Conservation (phyloP, 768 basidiomycete genomes). For the Boletus pseudo-olivaceus region DNA sequence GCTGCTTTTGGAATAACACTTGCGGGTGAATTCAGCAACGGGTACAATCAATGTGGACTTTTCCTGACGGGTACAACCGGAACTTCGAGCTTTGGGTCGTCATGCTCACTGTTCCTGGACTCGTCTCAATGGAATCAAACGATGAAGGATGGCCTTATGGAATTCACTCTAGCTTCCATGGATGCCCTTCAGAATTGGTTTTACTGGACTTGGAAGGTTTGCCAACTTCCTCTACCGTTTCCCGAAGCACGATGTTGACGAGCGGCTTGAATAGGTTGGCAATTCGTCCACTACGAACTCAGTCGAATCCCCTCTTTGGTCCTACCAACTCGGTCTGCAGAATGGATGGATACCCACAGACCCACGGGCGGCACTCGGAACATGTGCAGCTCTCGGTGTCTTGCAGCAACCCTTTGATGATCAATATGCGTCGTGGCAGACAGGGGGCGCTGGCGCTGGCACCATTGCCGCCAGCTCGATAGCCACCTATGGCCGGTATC, state of each 20-base stretch:
- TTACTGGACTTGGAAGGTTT: slow-evolving; percentile 79
- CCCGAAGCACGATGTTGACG: neutral
- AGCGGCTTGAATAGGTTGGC: slow-evolving; percentile 44
- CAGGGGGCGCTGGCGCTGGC: slow-evolving; percentile 57
- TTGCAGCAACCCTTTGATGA: slow-evolving; percentile 45
- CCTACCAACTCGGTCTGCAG: slow-evolving; percentile 63
- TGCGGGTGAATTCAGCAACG: slow-evolving; percentile 75
- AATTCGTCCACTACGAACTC: slow-evolving; percentile 48
- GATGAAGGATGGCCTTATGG: slow-evolving; percentile 48
- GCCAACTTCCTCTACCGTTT: neutral
- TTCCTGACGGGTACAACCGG: slow-evolving; percentile 38
- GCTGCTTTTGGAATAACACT: slow-evolving; percentile 64
- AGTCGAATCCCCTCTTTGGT: slow-evolving; percentile 61
- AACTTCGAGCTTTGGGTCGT: slow-evolving; percentile 24
- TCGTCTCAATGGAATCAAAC: slow-evolving; percentile 50
- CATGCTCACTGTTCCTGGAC: slow-evolving; percentile 45
- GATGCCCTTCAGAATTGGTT: slow-evolving; percentile 66
- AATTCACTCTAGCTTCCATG: slow-evolving; percentile 57
- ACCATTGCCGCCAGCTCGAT: slow-evolving; percentile 42
- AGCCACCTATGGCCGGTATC: slow-evolving; percentile 47
- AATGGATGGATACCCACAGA: slow-evolving; percentile 79
- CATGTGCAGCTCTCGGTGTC: slow-evolving; percentile 56
- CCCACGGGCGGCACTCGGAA: slow-evolving; percentile 62
- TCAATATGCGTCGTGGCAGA: slow-evolving; percentile 60
- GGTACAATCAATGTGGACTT: slow-evolving; percentile 63